Conservation (phyloP, 768 basidiomycete genomes). For the Strobilomyces dryophilus region DNA sequence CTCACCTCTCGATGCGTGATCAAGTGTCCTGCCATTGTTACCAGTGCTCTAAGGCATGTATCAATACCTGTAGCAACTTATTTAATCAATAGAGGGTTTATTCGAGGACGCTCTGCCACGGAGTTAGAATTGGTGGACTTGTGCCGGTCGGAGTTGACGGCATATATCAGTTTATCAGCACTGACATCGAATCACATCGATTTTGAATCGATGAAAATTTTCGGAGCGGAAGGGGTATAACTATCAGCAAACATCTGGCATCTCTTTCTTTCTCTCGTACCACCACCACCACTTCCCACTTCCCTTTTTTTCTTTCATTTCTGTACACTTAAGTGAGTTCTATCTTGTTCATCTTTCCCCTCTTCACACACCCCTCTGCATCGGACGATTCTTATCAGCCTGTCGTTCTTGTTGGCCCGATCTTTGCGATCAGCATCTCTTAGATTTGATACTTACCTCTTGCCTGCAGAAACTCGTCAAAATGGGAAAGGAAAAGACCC, state of each 20-base stretch:
- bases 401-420: conserved; percentile 13
- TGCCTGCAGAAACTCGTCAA: conserved; percentile 47
- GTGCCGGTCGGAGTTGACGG: conserved; percentile 41
- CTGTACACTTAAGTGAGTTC: conserved; percentile 43
- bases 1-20: background rate
- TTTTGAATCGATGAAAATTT: conserved; percentile 64
- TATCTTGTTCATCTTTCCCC: background rate
- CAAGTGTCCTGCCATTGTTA: conserved; percentile 2
- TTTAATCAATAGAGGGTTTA: background rate
- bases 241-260: conserved; percentile 47
- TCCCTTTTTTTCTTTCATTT: conserved; percentile 33
- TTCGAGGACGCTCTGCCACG: background rate
- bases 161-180: conserved; percentile 46
- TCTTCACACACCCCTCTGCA: conserved; percentile 21
- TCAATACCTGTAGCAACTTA: background rate
- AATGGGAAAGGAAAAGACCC: conserved; percentile 96
- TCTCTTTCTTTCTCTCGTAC: conserved; percentile 37
- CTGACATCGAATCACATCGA: conserved; percentile 47
- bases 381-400: conserved; percentile 13
- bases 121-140: conserved; percentile 13
- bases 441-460: conserved; percentile 9
- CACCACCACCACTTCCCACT: conserved; percentile 33
- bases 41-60: conserved; percentile 11
- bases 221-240: conserved; percentile 53
- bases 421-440: conserved; percentile 19